phyloP scores from a whole-genome alignment of 148 eudicot genomes.

The Heliamphora exappendiculata region DNA sequence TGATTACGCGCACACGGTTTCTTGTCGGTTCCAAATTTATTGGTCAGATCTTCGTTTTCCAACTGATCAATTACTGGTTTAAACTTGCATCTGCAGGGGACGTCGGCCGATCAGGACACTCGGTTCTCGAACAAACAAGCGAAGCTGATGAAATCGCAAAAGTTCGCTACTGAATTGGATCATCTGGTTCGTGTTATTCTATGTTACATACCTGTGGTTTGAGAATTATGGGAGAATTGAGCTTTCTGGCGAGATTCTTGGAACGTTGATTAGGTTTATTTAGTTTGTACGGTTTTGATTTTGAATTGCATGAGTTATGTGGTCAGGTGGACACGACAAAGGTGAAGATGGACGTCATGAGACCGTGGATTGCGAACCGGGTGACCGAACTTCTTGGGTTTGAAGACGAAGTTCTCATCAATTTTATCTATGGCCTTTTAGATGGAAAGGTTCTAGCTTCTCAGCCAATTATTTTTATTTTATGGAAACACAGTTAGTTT shows the following conservation, averaged over 20 bases:
- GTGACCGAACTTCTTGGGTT: slow-evolving; percentile 91
- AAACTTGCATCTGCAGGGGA: slow-evolving; percentile 47
- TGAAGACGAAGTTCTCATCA: slow-evolving; percentile 95
- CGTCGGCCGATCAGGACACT: slow-evolving; percentile 97
- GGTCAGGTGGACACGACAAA: slow-evolving; percentile 72
- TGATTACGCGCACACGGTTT: background rate
- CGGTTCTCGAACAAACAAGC: slow-evolving; percentile 96
- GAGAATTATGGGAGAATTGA: slow-evolving; percentile 1
- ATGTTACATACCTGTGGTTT: background rate
- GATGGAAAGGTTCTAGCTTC: slow-evolving; percentile 60
- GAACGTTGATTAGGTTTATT: background rate
- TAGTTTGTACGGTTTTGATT: background rate
- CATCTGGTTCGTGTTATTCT: slow-evolving; percentile 49
- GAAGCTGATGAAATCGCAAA: slow-evolving; percentile 87
- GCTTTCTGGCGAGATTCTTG: background rate
- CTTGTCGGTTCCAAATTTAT: background rate
- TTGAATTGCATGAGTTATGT: background rate
- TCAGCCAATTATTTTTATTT: background rate
- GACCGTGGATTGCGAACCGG: slow-evolving; percentile 86
- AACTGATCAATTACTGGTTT: background rate
- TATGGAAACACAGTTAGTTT: background rate
- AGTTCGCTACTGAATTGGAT: slow-evolving; percentile 82
- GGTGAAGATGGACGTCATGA: slow-evolving; percentile 92
- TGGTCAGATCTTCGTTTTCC: slow-evolving; percentile 8
- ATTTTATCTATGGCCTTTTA: slow-evolving; percentile 76